Base-by-base conservation (phyloP, 768 basidiomycete genomes). In the Kwoniella sp. region DNA sequence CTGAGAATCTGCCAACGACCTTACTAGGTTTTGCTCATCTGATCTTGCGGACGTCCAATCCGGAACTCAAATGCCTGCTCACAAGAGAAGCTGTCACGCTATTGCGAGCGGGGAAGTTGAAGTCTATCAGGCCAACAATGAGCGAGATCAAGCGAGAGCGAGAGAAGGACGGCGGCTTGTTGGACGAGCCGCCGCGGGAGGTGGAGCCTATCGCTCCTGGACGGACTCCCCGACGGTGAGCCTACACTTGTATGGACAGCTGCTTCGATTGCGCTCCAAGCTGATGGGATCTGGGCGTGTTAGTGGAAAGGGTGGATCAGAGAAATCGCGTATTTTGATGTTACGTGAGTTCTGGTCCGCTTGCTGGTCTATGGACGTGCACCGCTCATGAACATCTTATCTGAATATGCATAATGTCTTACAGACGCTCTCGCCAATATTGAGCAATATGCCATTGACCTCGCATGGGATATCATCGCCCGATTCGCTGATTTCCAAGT, bases 361-460 rank as follows among this genome's bases (percentile, higher is more conserved):
- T 52, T 4, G 13, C 34, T 34, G 34, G 13, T 34, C 5, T 34
- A 5, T 5, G 34, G 34, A 48, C 20, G 20, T 48, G n/a, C n/a
- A n/a, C n/a, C n/a, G n/a, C n/a, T n/a, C n/a, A n/a, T n/a, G n/a
- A n/a, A n/a, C n/a, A n/a, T n/a, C n/a, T n/a, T n/a, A n/a, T n/a
- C n/a, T n/a, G n/a, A n/a, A n/a, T n/a, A n/a, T n/a, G 20, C 7
- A 7, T n/a, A n/a, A n/a, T n/a, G n/a, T 55, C 12, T 22, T 29
- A 34, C 50, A 75, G 66, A 91, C 79, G 89, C 90, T 1, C 80
- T 92, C 1, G 90, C 90, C 0, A 91, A 91, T 74, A 90, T 93
- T 58, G 90, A 92, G 71, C 90, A 91, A 77, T 93, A 90, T 89
- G 91, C 91, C 86, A 90, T 90, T 51, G 90, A 91, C 71, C 84